Conservation (phyloP, 2,329 filamentous ascomycete species). For the Fusarium piperis region DNA sequence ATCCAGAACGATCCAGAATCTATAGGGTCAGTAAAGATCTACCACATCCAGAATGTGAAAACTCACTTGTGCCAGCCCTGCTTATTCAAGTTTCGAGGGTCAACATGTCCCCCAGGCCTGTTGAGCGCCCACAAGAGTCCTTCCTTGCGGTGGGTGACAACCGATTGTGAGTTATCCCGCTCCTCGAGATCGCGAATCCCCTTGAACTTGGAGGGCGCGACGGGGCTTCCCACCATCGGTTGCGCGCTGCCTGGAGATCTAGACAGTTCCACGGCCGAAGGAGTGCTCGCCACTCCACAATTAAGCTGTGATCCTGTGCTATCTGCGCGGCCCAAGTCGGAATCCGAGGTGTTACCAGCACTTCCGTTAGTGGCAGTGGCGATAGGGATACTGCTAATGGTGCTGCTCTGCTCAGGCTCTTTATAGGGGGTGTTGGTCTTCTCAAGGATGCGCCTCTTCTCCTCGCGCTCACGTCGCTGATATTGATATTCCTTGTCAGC, state of each 20-base stretch:
- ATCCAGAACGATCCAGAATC: constrained; percentile 98
- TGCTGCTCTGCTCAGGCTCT: constrained; percentile 71
- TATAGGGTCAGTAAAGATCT: constrained; percentile 50
- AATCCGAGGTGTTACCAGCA: constrained; percentile 66
- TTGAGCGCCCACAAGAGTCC: constrained; percentile 95
- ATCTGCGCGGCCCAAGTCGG: constrained; percentile 76
- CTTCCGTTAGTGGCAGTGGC: constrained; percentile 55
- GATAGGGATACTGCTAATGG: constrained; percentile 48
- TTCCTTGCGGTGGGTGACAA: constrained; percentile 80
- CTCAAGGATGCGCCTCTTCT: constrained; percentile 89
- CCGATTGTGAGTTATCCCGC: constrained; percentile 68
- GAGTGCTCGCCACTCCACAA: constrained; percentile 45
- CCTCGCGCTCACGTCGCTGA: constrained; percentile 92
- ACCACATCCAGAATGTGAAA: background rate
- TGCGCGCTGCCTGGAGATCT: constrained; percentile 66
- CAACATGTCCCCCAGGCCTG: constrained; percentile 90
- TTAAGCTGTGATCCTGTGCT: constrained; percentile 77
- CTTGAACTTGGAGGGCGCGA: constrained; percentile 75
- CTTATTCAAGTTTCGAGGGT: constrained; percentile 94
- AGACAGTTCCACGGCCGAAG: constrained; percentile 56
- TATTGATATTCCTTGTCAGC: constrained; percentile 98
- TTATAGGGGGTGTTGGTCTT: constrained; percentile 81
- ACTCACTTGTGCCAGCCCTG: constrained; percentile 98
- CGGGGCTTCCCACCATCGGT: constrained; percentile 60
- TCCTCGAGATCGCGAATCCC: constrained; percentile 94